Conservation (phyloP, 768 basidiomycete species). For the Lepiota venenata region DNA sequence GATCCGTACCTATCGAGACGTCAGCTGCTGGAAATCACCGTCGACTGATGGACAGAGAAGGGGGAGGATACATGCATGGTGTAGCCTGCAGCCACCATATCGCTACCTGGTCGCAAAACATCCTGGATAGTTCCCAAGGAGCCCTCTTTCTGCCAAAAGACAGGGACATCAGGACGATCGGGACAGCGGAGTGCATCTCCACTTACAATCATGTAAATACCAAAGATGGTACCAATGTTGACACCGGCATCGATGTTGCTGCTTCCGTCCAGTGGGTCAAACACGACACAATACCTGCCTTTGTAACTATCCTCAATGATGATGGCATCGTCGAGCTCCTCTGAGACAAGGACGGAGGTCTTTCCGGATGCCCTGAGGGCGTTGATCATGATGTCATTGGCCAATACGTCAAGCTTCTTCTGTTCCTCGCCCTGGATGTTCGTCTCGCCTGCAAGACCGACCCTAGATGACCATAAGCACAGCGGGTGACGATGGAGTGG, state of each 20-base stretch:
- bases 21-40: slow-evolving; percentile 1
- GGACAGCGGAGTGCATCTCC: background rate
- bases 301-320: slow-evolving; percentile 78
- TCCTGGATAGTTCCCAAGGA: slow-evolving; percentile 82
- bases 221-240: slow-evolving; percentile 97
- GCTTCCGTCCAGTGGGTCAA: slow-evolving; percentile 95
- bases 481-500: slow-evolving; percentile 1
- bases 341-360: slow-evolving; percentile 94
- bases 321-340: slow-evolving; percentile 91
- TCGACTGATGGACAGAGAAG: slow-evolving; percentile 2
- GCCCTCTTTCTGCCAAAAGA: slow-evolving; percentile 52
- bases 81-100: slow-evolving; percentile 98
- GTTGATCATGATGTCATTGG: slow-evolving; percentile 99
- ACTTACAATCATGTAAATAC: slow-evolving; percentile 89
- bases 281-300: slow-evolving; percentile 96
- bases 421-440: slow-evolving; percentile 99
- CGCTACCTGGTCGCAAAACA: slow-evolving; percentile 88
- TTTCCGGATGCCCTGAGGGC: slow-evolving; percentile 95
- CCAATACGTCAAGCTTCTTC: slow-evolving; percentile 97
- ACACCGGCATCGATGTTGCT: slow-evolving; percentile 99
- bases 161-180: slow-evolving; percentile 1
- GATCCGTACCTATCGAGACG: slow-evolving; percentile 63
- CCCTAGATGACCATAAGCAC: slow-evolving; percentile 41
- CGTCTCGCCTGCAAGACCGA: slow-evolving; percentile 93
- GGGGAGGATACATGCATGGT: slow-evolving; percentile 66